Percentiles rank a stretch among this genome's conserved stretches.
These are phyloP conservation scores for Claviceps pusilla DNA, from an alignment of 2,329 filamentous ascomycete species.

Conservation along the genomic window DNA sequence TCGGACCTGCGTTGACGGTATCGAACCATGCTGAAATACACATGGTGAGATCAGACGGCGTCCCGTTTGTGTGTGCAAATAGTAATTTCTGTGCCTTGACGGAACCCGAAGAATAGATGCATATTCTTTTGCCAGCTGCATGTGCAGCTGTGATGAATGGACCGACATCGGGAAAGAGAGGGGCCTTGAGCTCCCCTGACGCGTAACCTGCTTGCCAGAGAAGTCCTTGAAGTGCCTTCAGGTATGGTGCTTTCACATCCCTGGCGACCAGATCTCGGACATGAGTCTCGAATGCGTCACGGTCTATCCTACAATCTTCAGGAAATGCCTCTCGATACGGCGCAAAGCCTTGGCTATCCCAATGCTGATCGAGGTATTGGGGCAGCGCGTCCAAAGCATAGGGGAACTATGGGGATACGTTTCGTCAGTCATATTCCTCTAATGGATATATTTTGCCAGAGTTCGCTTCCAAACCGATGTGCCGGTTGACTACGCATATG, in stretches of 20 bases:
- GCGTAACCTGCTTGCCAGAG: conserved; percentile 64
- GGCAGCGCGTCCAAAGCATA: conserved; percentile 57
- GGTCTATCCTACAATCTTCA: conserved; percentile 41
- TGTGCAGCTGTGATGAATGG: conserved; percentile 47
- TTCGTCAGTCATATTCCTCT: not conserved
- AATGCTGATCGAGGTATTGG: conserved; percentile 46
- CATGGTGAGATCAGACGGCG: conserved; percentile 42
- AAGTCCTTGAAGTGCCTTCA: conserved; percentile 67
- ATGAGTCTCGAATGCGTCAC: conserved; percentile 47
- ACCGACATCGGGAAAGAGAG: conserved; percentile 62
- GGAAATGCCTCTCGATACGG: conserved; percentile 60
- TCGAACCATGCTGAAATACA: conserved; percentile 58
- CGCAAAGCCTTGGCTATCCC: conserved; percentile 49
- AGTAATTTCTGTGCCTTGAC: conserved; percentile 68
- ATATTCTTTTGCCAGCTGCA: conserved; percentile 38
- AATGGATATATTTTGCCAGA: not conserved
- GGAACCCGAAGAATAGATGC: conserved; percentile 72
- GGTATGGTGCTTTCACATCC: conserved; percentile 61
- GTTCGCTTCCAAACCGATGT: too few relatives aligned
- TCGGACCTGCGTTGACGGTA: conserved; percentile 64
- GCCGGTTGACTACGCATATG: not conserved
- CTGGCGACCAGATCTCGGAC: conserved; percentile 53
- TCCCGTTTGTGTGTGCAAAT: conserved; percentile 50
- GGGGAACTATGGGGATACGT: conserved; percentile 44
- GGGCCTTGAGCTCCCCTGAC: conserved; percentile 52